A percentile compares a stretch with the other conserved stretches of the same genome.
Conservation (phyloP, 2,329 filamentous ascomycete genomes). For the Sarocladium oryzae region DNA sequence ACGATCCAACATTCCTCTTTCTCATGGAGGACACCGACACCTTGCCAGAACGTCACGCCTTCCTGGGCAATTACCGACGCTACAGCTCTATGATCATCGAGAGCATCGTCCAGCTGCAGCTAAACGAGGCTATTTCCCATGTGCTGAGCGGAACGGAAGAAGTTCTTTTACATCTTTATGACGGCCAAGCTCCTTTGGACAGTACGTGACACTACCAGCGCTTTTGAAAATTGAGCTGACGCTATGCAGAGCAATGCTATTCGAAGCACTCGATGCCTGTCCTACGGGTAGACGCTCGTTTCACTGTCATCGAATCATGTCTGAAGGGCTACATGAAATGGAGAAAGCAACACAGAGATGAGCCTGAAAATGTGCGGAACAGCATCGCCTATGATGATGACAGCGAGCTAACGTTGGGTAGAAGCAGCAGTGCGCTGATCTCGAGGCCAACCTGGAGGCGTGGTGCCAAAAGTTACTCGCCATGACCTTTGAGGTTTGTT, state of each 20-base stretch:
- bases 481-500: conserved; percentile 58
- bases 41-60: conserved; percentile 85
- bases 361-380: conserved; percentile 19
- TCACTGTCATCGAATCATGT: conserved; percentile 81
- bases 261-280: conserved; percentile 65
- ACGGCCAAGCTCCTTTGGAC: conserved; percentile 59
- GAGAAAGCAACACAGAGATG: conserved; percentile 34
- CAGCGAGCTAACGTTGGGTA: conserved; percentile 19
- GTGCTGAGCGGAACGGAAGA: conserved; percentile 75
- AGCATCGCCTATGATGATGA: background rate
- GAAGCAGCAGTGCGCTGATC: conserved; percentile 45
- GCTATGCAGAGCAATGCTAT: conserved; percentile 44
- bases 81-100: conserved; percentile 88
- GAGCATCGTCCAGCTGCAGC: conserved; percentile 71
- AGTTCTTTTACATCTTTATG: conserved; percentile 69
- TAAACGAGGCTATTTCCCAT: conserved; percentile 79
- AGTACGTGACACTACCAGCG: conserved; percentile 35
- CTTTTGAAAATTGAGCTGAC: background rate
- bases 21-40: conserved; percentile 93
- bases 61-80: conserved; percentile 88
- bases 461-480: conserved; percentile 70
- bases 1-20: conserved; percentile 74
- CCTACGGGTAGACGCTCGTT: conserved; percentile 79
- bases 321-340: conserved; percentile 86
- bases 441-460: conserved; percentile 59